These are phyloP conservation scores for Penicillium subrubescens DNA, from an alignment of 495 filamentous ascomycete species.

Conservation along the genomic window DNA sequence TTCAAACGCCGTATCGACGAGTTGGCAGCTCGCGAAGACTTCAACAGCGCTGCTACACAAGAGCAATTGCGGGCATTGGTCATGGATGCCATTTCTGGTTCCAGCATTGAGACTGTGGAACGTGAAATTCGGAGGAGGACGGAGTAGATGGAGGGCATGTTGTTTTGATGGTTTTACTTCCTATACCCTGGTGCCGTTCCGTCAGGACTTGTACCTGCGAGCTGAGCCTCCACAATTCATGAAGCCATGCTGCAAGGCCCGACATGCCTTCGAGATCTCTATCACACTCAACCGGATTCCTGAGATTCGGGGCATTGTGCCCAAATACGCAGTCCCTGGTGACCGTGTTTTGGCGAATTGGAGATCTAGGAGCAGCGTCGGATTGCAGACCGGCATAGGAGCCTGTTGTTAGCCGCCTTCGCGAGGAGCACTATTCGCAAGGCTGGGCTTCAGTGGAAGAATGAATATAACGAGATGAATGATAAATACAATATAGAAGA, in stretches of 20 bases:
- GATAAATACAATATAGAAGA: neutral
- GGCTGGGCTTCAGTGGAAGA: too few relatives aligned
- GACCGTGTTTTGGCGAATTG: neutral
- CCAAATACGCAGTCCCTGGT: neutral
- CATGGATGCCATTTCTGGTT: conserved; percentile 65
- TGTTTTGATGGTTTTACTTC: neutral
- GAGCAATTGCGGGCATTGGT: conserved; percentile 68
- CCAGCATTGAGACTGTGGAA: conserved; percentile 51
- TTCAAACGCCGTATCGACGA: conserved; percentile 76
- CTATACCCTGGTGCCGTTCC: neutral
- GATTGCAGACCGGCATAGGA: neutral
- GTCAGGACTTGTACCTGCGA: neutral
- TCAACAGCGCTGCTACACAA: conserved; percentile 70
- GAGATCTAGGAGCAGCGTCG: neutral
- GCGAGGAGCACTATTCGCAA: neutral
- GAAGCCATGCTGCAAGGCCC: too few relatives aligned
- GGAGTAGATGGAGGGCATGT: conserved; percentile 40
- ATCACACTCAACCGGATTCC: too few relatives aligned
- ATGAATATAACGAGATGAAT: conserved; percentile 2
- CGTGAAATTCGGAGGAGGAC: conserved; percentile 64
- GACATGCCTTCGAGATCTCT: neutral
- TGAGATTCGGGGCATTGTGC: too few relatives aligned
- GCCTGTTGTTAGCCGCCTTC: neutral
- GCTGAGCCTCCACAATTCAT: neutral
- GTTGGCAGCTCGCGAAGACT: conserved; percentile 71